phyloP scores from a whole-genome alignment of 2,329 filamentous ascomycete species.

The Sclerotinia glacialis region DNA sequence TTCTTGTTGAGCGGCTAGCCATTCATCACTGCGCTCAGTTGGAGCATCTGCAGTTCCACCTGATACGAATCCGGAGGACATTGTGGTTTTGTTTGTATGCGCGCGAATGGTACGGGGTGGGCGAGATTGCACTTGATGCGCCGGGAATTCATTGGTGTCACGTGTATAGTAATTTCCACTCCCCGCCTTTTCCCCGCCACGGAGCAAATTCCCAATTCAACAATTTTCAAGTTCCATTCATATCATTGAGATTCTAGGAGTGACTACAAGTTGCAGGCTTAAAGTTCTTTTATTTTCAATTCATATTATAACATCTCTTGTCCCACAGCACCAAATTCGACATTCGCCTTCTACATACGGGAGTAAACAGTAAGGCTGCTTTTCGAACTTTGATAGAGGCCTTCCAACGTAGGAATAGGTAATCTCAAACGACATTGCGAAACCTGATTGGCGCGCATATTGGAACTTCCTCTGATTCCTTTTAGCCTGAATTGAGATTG shows the following conservation, averaged over 20 bases:
- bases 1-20: slow-evolving; percentile 41
- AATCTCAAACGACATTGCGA: background rate
- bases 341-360: background rate
- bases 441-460: slow-evolving; percentile 32
- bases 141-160: background rate
- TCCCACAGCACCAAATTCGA: background rate
- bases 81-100: slow-evolving; percentile 28
- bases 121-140: slow-evolving; percentile 4
- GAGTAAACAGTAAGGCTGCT: background rate
- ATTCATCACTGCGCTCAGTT: slow-evolving; percentile 41
- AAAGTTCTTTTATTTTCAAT: background rate
- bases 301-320: background rate
- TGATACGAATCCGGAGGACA: slow-evolving; percentile 51
- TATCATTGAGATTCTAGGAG: background rate
- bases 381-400: background rate
- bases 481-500: slow-evolving; percentile 27
- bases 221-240: background rate
- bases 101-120: slow-evolving; percentile 10
- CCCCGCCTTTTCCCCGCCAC: background rate
- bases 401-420: background rate
- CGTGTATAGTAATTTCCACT: background rate
- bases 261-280: background rate
- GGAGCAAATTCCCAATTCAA: background rate
- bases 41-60: slow-evolving; percentile 48
- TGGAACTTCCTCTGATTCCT: background rate